These are phyloP conservation scores for Malus asiatica DNA, from an alignment of 306 rosid genomes.

Conservation along the genomic window DNA sequence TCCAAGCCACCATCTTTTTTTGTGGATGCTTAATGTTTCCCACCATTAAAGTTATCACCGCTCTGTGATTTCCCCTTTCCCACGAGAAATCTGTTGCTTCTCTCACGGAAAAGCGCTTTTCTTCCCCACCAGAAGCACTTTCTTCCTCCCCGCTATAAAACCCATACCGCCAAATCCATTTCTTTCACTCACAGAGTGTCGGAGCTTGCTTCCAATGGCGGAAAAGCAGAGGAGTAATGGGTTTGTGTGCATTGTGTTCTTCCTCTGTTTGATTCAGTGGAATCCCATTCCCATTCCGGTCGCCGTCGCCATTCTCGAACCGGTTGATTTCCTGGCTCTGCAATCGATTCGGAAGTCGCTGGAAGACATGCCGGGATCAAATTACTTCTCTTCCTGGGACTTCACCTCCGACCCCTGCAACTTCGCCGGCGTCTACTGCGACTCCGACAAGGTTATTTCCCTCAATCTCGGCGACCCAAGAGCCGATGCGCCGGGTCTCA, in stretches of 20 bases:
- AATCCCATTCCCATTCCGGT: background rate
- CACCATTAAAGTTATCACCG: conserved; percentile 51
- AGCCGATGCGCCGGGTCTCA: conserved; percentile 82
- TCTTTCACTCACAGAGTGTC: conserved; percentile 8
- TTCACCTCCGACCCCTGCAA: conserved; percentile 92
- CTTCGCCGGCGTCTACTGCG: conserved; percentile 87
- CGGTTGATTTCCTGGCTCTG: conserved; percentile 77
- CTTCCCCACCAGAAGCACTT: conserved; percentile 2
- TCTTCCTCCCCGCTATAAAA: conserved; percentile 23
- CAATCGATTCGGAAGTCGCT: conserved; percentile 73
- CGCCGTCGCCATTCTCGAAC: conserved; percentile 65
- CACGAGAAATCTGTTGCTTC: conserved; percentile 43
- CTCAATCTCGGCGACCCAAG: conserved; percentile 92
- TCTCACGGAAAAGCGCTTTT: conserved; percentile 35
- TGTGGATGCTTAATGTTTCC: conserved; percentile 5
- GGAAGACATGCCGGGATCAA: conserved; percentile 75
- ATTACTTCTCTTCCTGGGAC: conserved; percentile 83
- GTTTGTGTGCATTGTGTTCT: conserved; percentile 10
- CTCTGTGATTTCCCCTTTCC: conserved; percentile 4
- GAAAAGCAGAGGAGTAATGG: conserved; percentile 6
- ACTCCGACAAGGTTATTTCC: conserved; percentile 63
- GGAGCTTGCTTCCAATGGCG: conserved; percentile 34
- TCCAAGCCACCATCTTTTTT: conserved; percentile 42
- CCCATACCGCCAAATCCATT: background rate
- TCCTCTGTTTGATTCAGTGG: conserved; percentile 25